Base-by-base conservation (phyloP, 495 filamentous ascomycete species). In the Lophiotrema nucula region DNA sequence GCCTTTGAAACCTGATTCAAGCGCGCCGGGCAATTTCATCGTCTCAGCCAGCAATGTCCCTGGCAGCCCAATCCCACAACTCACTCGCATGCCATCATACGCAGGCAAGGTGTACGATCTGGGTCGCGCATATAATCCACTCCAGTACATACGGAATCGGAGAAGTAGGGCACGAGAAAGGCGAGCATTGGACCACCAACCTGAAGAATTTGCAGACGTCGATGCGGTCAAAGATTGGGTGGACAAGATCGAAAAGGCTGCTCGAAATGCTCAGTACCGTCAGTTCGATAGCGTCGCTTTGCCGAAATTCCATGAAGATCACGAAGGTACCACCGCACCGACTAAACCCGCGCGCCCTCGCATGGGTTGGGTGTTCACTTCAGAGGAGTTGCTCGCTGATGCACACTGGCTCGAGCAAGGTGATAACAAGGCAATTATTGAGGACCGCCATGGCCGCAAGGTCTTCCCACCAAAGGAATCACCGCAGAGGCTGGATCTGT, bases 61-160 rank as follows among this genome's bases (percentile, higher is more conserved):
- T 1, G 71, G 71, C 4, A 68, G 67, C 39, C 39, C 64, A 1
- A 27, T 62, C 38, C 63, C 60, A 4, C 35, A 73, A n/a, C 49
- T 73, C 6, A 54, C 48, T 11, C 62, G 70, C 4, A 37, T 54
- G 6, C 53, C 57, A 2, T 71, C 71, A 4, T 46, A 64, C 47
- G 31, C 39, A 13, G 50, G 57, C 25, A 57, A 62, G 11, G 60
- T 59, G 24, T 60, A 68, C 35, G 65, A 50, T 16, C 62, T 83
- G 31, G 83, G 84, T 23, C 81, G 91, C 45, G 63, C 68, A 1
- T 96, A 96, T 64, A 92, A 97, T 68, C 92, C 90, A 4, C 76
- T 97, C 21, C 92, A 97, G 66, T 86, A 84, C 62, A 85, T 96
- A 45, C 83, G 92, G 18, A 95, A 97, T 64, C 79, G 91, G 21